Conservation (phyloP, 148 eudicot species). For the Cornus florida region DNA sequence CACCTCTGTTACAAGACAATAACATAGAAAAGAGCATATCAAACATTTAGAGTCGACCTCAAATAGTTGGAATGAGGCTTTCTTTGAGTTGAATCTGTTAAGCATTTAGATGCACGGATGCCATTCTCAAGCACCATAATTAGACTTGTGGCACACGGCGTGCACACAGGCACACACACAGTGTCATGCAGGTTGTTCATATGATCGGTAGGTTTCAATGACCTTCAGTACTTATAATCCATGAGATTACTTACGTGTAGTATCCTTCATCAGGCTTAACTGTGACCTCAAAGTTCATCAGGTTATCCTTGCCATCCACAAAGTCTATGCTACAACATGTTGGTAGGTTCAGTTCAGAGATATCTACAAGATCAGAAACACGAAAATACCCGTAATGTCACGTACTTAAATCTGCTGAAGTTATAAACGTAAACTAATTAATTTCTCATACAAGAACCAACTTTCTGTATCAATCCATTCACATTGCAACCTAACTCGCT, state of each 20-base stretch:
- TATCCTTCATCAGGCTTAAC: constrained; percentile 87
- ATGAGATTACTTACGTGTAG: constrained; percentile 50
- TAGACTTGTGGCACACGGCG: neutral
- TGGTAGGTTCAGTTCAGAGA: constrained; percentile 79
- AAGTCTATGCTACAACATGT: constrained; percentile 64
- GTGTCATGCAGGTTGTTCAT: too few species aligned
- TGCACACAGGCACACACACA: too few species aligned
- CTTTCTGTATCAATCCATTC: neutral
- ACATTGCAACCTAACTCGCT: neutral
- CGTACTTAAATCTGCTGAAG: neutral
- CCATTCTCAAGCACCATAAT: neutral
- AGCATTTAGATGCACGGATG: neutral
- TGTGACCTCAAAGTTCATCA: constrained; percentile 89
- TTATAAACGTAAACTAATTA: neutral
- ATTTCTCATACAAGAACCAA: neutral
- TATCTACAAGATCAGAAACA: constrained; percentile 48
- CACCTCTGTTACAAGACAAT: constrained; percentile 42
- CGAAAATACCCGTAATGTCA: neutral
- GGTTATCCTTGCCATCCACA: constrained; percentile 81
- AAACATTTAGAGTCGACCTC: neutral
- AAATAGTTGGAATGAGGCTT: neutral
- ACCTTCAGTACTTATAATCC: too few species aligned
- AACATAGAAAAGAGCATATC: constrained; percentile 3
- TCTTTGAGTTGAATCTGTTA: neutral
- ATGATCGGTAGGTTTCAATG: too few species aligned